Conservation (phyloP, 2,329 filamentous ascomycete species). For the Nectriaceae sp. region DNA sequence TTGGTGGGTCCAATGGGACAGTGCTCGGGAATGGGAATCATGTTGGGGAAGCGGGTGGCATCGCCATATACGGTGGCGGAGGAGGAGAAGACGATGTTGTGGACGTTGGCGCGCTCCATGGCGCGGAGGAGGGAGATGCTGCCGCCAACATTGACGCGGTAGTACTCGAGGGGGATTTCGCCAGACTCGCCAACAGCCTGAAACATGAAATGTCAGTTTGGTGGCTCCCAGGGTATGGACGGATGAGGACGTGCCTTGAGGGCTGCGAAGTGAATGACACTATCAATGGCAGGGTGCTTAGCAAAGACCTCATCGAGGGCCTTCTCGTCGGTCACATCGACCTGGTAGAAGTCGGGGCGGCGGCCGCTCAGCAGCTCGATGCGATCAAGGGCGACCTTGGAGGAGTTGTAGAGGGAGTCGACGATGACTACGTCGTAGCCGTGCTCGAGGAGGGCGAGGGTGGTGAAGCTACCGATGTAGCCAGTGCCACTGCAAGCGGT, state of each 20-base stretch:
- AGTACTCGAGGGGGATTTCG: constrained; percentile 96
- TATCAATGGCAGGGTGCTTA: constrained; percentile 91
- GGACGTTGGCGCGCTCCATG: constrained; percentile 88
- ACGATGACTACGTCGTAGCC: constrained; percentile 96
- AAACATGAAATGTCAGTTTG: constrained; percentile 13
- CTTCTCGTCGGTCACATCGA: constrained; percentile 85
- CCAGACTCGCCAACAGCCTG: constrained; percentile 94
- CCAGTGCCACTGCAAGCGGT: constrained; percentile 75
- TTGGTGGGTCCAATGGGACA: constrained; percentile 97
- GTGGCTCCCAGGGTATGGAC: not conserved
- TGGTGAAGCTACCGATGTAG: constrained; percentile 98
- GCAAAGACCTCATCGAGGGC: constrained; percentile 84
- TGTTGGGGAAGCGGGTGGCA: constrained; percentile 91
- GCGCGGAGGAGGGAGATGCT: constrained; percentile 82
- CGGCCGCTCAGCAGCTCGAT: constrained; percentile 93
- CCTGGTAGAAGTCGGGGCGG: constrained; percentile 79
- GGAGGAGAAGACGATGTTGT: constrained; percentile 98
- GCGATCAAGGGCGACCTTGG: constrained; percentile 85
- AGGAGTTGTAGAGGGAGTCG: constrained; percentile 98
- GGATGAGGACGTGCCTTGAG: constrained; percentile 70
- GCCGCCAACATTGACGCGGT: constrained; percentile 93
- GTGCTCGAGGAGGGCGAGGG: constrained; percentile 86
- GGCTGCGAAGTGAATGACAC: constrained; percentile 97
- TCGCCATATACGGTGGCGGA: constrained; percentile 98
- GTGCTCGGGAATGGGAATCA: constrained; percentile 98